Evolutionary conservation across 1,284 basidiomycete genomes (phyloP).

Genomic region (Marasmius tenuissimus): DNA sequence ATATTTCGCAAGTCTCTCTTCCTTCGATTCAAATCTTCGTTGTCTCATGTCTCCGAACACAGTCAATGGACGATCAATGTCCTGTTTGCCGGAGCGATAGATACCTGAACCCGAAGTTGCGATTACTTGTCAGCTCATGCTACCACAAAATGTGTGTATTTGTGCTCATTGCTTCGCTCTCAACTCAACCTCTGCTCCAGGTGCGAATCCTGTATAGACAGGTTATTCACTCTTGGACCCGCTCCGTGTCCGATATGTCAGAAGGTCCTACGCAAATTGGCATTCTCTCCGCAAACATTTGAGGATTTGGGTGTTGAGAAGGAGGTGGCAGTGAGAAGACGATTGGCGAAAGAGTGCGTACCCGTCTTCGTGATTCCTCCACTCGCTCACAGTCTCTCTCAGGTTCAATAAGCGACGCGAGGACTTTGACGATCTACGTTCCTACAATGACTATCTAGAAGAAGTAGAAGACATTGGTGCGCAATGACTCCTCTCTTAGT

Average conservation of each 20-base stretch:
- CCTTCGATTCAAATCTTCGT: not conserved
- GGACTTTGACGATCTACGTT: conserved; percentile 81
- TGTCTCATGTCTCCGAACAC: conserved; percentile 1
- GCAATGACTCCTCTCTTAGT: conserved; percentile 26
- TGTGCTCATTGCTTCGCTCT: not conserved
- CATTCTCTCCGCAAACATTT: conserved; percentile 96
- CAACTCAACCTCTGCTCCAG: conserved; percentile 40
- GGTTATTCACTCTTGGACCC: conserved; percentile 93
- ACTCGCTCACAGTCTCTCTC: conserved; percentile 3
- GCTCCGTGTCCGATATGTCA: conserved; percentile 95
- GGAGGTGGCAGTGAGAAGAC: conserved; percentile 87
- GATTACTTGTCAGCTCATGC: conserved; percentile 92
- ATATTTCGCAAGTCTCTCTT: conserved; percentile 59
- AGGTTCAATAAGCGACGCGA: conserved; percentile 94
- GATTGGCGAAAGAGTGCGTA: conserved; percentile 80
- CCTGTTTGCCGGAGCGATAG: conserved; percentile 97
- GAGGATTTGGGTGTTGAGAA: conserved; percentile 97
- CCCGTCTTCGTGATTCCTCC: not conserved
- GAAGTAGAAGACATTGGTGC: conserved; percentile 93
- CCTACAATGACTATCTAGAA: conserved; percentile 97
- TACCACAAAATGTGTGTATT: conserved; percentile 93
- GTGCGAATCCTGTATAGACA: conserved; percentile 98
- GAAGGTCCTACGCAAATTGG: conserved; percentile 87
- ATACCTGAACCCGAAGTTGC: conserved; percentile 92
- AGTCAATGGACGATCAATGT: conserved; percentile 95